Evolutionary conservation across 139 green algal genomes (phyloP).

Genomic region (Auxenochlorella protothecoides): DNA sequence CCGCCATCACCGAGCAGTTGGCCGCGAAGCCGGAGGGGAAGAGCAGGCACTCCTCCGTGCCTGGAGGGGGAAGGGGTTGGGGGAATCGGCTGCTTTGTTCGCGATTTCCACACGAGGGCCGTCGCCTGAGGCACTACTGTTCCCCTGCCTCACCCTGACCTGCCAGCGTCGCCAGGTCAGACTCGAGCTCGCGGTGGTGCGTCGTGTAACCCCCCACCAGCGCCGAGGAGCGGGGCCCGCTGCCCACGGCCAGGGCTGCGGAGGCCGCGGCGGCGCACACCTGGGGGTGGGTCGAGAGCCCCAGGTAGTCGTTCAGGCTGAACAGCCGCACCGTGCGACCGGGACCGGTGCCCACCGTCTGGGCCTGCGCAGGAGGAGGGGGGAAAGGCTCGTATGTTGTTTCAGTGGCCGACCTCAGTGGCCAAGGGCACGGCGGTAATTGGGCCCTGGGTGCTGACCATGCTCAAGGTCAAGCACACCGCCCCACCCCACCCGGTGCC

Average conservation of each 20-base stretch:
- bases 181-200: constrained; percentile 72
- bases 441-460: too few relatives aligned
- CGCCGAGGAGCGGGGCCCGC: constrained; percentile 23
- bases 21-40: constrained; percentile 86
- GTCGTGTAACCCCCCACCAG: constrained; percentile 80
- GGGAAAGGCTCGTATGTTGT: too few relatives aligned
- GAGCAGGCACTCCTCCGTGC: constrained; percentile 63
- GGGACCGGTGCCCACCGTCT: too few relatives aligned
- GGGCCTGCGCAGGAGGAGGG: too few relatives aligned
- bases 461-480: too few relatives aligned
- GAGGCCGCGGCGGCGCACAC: constrained; percentile 49
- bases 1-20: constrained; percentile 65
- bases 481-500: too few relatives aligned
- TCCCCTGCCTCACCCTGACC: too few relatives aligned
- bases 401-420: too few relatives aligned
- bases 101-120: too few relatives aligned
- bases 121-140: too few relatives aligned
- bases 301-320: constrained; percentile 90
- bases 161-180: constrained; percentile 54
- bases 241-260: constrained; percentile 26
- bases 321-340: constrained; percentile 41
- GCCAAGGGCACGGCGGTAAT: too few relatives aligned
- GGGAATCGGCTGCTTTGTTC: too few relatives aligned
- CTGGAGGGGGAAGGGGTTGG: not conserved
- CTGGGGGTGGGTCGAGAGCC: constrained; percentile 68